Conservation (phyloP, 1,139 yeast species). For the Pichia sp. region DNA sequence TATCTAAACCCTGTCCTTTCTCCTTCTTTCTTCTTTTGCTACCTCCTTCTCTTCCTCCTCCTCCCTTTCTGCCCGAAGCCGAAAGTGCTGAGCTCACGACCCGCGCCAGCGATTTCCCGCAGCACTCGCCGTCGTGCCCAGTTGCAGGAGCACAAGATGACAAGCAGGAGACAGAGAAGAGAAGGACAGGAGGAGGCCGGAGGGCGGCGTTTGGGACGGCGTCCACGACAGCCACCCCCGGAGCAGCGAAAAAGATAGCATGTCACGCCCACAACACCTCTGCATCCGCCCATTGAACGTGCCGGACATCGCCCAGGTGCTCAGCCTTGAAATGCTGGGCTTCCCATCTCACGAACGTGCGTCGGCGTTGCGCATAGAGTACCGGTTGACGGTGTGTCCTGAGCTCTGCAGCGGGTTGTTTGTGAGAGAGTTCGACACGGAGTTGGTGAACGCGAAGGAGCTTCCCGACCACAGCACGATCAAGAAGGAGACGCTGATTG, state of each 20-base stretch:
- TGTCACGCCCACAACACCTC: slow-evolving; percentile 50
- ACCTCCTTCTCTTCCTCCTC: too few relatives aligned
- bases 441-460: slow-evolving; percentile 27
- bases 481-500: slow-evolving; percentile 63
- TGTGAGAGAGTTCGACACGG: slow-evolving; percentile 53
- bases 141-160: background rate
- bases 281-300: slow-evolving; percentile 78
- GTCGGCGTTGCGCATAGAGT: slow-evolving; percentile 55
- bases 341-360: slow-evolving; percentile 70
- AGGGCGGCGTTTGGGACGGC: background rate
- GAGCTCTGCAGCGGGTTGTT: slow-evolving; percentile 88
- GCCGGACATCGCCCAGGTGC: slow-evolving; percentile 61
- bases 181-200: background rate
- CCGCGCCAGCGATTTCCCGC: background rate
- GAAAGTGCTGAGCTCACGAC: background rate
- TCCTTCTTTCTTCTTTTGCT: background rate
- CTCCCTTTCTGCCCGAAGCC: background rate
- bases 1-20: background rate
- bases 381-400: slow-evolving; percentile 77
- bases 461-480: slow-evolving; percentile 51
- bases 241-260: slow-evolving; percentile 3
- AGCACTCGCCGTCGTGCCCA: background rate
- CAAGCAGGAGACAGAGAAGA: background rate
- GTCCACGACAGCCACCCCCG: background rate
- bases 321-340: slow-evolving; percentile 61